Conservation (phyloP, 371 early-diverging fungal genomes). For the Smittium culicis region DNA sequence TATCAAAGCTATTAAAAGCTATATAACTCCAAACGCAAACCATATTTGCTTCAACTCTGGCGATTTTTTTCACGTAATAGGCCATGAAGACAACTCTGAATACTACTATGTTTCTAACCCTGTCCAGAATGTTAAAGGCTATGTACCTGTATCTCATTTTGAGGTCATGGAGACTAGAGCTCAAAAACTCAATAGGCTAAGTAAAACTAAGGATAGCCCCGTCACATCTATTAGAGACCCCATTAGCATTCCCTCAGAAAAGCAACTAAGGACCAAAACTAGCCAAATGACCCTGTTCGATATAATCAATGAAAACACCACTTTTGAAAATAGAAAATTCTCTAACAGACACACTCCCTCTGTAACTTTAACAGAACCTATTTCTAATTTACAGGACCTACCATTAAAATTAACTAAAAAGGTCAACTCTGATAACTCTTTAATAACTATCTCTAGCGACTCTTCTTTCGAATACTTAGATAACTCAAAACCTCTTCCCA, state of each 20-base stretch:
- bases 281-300: background rate
- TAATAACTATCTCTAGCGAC: background rate
- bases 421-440: background rate
- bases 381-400: background rate
- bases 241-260: background rate
- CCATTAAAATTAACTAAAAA: background rate
- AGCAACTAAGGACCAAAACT: background rate
- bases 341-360: background rate
- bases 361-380: background rate
- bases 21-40: slow-evolving; percentile 42
- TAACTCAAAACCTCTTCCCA: background rate
- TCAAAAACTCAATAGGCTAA: slow-evolving; percentile 4
- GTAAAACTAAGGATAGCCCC: background rate
- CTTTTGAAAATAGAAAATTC: background rate
- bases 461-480: background rate
- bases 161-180: slow-evolving; percentile 43
- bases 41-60: slow-evolving; percentile 70
- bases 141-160: slow-evolving; percentile 69
- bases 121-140: slow-evolving; percentile 53
- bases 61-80: slow-evolving; percentile 81
- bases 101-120: slow-evolving; percentile 82
- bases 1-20: slow-evolving; percentile 64
- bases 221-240: background rate
- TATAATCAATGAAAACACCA: background rate
- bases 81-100: slow-evolving; percentile 52